Conservation (phyloP, 371 early-diverging fungal species). For the Syncephalis fuscata region DNA sequence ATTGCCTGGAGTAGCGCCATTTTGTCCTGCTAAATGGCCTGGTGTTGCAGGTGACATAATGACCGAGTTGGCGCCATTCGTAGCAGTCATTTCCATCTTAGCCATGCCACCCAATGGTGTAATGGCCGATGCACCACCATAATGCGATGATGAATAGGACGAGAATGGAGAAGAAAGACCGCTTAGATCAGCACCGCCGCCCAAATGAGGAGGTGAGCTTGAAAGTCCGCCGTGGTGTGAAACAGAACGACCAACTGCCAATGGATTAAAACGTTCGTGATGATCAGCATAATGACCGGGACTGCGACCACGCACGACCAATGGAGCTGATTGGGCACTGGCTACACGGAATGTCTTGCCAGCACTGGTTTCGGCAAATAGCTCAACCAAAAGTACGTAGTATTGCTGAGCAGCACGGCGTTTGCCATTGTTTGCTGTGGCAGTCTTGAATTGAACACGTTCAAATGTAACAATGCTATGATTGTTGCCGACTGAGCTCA, state of each 20-base stretch:
- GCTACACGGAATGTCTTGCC: conserved; percentile 40
- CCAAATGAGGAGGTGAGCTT: not conserved
- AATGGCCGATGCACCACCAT: too few species aligned
- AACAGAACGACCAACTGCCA: conserved; percentile 5
- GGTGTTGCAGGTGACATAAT: not conserved
- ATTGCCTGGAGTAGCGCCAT: not conserved
- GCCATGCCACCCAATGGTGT: too few species aligned
- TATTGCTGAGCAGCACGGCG: conserved; percentile 85
- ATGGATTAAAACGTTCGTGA: conserved; percentile 8
- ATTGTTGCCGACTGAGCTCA: conserved; percentile 30
- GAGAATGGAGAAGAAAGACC: not conserved
- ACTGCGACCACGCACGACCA: conserved; percentile 86
- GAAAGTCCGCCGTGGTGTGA: conserved; percentile 1
- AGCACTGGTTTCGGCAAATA: conserved; percentile 43
- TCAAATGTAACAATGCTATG: conserved; percentile 65
- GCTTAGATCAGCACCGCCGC: not conserved
- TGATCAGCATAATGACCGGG: conserved; percentile 79
- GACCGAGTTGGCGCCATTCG: not conserved
- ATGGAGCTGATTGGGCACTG: conserved; percentile 48
- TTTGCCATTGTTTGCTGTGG: conserved; percentile 87
- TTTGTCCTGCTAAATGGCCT: too few species aligned
- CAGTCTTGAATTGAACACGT: conserved; percentile 87
- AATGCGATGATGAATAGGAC: not conserved
- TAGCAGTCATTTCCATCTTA: too few species aligned
- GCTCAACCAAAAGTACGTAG: conserved; percentile 50